Base-by-base conservation (phyloP, 208 protist genomes). In the Trypanosoma conorhini region DNA sequence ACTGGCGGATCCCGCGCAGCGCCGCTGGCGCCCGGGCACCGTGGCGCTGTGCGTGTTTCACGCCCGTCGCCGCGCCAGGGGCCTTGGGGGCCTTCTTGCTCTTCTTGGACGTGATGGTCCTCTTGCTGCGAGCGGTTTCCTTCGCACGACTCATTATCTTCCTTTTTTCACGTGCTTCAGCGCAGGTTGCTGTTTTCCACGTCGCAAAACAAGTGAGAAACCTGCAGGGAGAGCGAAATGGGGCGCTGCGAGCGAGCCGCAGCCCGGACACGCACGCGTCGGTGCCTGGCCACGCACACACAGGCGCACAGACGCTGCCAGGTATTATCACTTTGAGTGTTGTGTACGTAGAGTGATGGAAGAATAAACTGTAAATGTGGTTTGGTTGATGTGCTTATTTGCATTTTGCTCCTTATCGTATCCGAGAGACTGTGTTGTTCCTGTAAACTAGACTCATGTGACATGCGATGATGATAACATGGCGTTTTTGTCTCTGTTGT, bases 21-120 rank as follows among this genome's bases (percentile, higher is more conserved):
- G 98, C 98, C 38, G 99, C 97, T n/a, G 22, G 98, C 99, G 76
- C 98, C 98, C 68, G 98, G 98, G 72, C 97, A 84, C 93, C 95
- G 99, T 77, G 81, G 68, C 98, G 80, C 76, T 99, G 98, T 51
- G 97, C 93, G 89, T 98, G 98, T 93, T 99, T 99, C 55, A 99
- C 82, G 71, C 98, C 98, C 33, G 96, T 86, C 60, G 85, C 81
- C 40, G 78, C 61, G 22, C 40, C 80, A 74, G 92, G 82, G 35
- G 89, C 93, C 89, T 98, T 98, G 70, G 93, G 89, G 26, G 98
- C 98, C 44, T 98, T 97, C 92, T 99, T 99, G 77, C 95, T 97
- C 79, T 99, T 79, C 97, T 92, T 80, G 87, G 97, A 64, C 89
- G 97, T 92, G 98, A 99, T 77, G 94, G 95, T 87, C 96, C 94